Base-by-base conservation (phyloP, 768 basidiomycete genomes). In the Hebeloma cylindrosporum region DNA sequence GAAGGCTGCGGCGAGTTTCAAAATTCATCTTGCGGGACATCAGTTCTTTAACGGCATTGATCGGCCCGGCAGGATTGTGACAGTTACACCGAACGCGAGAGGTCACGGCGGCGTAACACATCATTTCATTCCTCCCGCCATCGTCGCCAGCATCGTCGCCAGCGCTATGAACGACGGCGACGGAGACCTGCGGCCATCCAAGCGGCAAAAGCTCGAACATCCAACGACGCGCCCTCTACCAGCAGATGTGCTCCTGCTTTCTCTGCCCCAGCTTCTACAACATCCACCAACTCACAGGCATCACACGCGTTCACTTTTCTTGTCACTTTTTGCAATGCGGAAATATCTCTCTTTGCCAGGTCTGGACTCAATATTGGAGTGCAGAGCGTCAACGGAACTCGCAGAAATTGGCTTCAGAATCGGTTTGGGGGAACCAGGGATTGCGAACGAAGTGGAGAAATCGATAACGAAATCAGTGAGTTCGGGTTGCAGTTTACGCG, bases 391-490 rank as follows among this genome's bases (percentile, higher is more conserved):
- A 79, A 80, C 80, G 1, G 75, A 76, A 7, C 52, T 89, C 0
- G 86, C 80, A 0, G 88, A 90, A 60, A 54, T 86, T 1, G 87
- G 85, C 3, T 71, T 88, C 57, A 69, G 69, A 47, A 71, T 79
- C 32, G 71, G 46, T 49, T 74, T 59, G 38, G 58, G 31, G 72
- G 77, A 78, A 65, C 75, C n/a, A n/a, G 78, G 71, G 21, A 64
- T 83, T 6, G 79, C 77, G 50, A 59, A 41, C 0, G 85, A 88
- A 59, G 82, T 85, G 16, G 85, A 87, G 56, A 79, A 73, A 44
- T 81, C 85, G 8, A 68, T 86, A 11, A 78, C 77, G 11, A 85
- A 83, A 65, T 86, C 82, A 44, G 85, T 88, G 47, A 63, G 85
- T 27, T 50, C 27, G 38, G 17, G 17, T 37, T 11, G 48, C 4